Percentiles rank a stretch among this genome's conserved stretches.
Evolutionary conservation across 2,329 filamentous ascomycete genomes (phyloP).

Genomic region (Colletotrichum chrysophilum): DNA sequence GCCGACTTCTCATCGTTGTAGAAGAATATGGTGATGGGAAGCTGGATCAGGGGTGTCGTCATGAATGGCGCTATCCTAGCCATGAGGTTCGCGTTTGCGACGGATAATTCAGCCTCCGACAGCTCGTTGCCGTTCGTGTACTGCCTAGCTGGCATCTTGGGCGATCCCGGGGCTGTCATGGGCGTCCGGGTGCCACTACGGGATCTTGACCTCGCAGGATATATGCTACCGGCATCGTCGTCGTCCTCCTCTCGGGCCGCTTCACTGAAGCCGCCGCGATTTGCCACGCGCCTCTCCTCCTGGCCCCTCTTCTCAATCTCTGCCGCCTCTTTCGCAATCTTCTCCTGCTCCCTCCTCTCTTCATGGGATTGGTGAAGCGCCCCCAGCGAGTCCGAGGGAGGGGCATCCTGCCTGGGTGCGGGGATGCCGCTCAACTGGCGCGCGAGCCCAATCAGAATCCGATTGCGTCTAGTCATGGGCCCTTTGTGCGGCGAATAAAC

Average conservation of each 20-base stretch:
- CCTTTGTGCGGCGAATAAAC: slow-evolving; percentile 86
- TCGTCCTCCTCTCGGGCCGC: slow-evolving; percentile 54
- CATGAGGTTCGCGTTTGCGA: slow-evolving; percentile 88
- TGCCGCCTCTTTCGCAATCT: slow-evolving; percentile 76
- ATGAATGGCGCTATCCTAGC: slow-evolving; percentile 88
- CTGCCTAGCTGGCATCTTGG: slow-evolving; percentile 42
- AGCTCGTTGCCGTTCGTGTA: slow-evolving; percentile 60
- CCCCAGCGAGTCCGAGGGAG: slow-evolving; percentile 23
- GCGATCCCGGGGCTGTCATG: slow-evolving; percentile 48
- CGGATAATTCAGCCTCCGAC: slow-evolving; percentile 74
- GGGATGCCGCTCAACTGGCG: slow-evolving; percentile 88
- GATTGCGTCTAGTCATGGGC: slow-evolving; percentile 85
- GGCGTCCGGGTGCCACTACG: slow-evolving; percentile 39
- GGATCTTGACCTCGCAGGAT: slow-evolving; percentile 27
- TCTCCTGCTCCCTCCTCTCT: slow-evolving; percentile 61
- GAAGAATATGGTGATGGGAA: slow-evolving; percentile 91
- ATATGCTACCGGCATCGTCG: slow-evolving; percentile 36
- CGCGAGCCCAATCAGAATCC: slow-evolving; percentile 85
- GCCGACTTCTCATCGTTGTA: slow-evolving; percentile 86
- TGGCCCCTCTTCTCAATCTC: slow-evolving; percentile 76
- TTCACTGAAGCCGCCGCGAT: slow-evolving; percentile 77
- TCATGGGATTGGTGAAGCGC: slow-evolving; percentile 49
- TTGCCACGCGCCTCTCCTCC: slow-evolving; percentile 73
- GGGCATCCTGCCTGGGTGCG: slow-evolving; percentile 55
- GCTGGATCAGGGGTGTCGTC: slow-evolving; percentile 77